Base-by-base conservation (phyloP, 2,329 filamentous ascomycete genomes). In the Epichloe baconii region DNA sequence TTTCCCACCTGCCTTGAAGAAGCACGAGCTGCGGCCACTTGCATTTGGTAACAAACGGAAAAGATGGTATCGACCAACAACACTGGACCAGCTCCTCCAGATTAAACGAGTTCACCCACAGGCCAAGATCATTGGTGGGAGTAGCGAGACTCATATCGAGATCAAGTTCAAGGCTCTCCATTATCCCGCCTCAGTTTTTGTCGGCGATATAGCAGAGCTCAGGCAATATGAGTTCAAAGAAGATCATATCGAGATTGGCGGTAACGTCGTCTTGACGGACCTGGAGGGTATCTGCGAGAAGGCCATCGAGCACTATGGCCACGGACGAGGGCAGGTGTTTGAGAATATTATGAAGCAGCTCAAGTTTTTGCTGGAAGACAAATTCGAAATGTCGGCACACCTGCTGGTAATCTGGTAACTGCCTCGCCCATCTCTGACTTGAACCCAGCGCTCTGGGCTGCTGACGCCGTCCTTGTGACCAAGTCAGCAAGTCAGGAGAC, bases 81-180 rank as follows among this genome's bases (percentile, higher is more conserved):
- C 87, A 0, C 64, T 97, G 15, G 76, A 88, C 40, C 90, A 98
- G 63, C 73, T 98, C 15, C 76, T 97, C 15, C 85, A 95, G 63
- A 95, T 98, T 70, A 97, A 97, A 72, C 82, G 76, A 59, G 82
- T 79, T 0, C 84, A 88, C 58, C 91, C 91, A 0, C 81, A 83
- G 26, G 88, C 91, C 4, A 98, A 97, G 68, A 82, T 98, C 54
- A 95, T 98, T 54, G 91, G 89, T 47, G 93, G 93, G 54, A 95
- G 89, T 64, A 95, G 90, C 2, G 93, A 98, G 67, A 97, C 91
- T 0, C 93, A 97, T 68, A 97, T 98, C 54, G 93, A 98, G 69
- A 86, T 94, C 70, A 96, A 95, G 68, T 97, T 98, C 78, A 97
- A 97, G 71, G 88, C 85, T 1, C 80, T 95, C 74, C 79, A 89